Evolutionary conservation across 371 early-diverging fungal genomes (phyloP).

Genomic region (Cladochytrium tenue): DNA sequence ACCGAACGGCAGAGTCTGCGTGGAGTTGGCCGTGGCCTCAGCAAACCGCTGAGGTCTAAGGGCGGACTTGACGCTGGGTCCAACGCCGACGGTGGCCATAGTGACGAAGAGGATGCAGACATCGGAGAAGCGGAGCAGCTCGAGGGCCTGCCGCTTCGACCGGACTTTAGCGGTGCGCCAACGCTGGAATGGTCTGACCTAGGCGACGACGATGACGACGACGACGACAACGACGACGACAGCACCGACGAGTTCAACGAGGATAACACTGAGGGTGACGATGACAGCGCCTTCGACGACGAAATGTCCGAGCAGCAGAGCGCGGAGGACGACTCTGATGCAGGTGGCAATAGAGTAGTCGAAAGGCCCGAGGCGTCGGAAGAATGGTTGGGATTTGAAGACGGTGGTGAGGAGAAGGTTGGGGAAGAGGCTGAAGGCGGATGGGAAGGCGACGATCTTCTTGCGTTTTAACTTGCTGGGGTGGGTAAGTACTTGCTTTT

Average conservation of each 20-base stretch:
- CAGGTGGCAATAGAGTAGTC: no score
- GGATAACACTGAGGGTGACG: not conserved
- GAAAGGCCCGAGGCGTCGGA: no score
- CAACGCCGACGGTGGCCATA: not conserved
- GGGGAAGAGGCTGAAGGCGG: no score
- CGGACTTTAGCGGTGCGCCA: conserved; percentile 15
- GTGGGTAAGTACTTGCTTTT: no score
- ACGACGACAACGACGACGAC: not conserved
- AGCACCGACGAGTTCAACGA: not conserved
- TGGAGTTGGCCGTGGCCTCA: not conserved
- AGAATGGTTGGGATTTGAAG: no score
- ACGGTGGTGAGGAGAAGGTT: no score
- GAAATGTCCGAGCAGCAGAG: not conserved
- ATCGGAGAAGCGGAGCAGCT: conserved; percentile 13
- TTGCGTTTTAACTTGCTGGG: no score
- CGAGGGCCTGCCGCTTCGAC: conserved; percentile 23
- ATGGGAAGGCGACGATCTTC: no score
- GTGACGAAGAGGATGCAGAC: not conserved
- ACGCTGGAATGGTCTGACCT: not conserved
- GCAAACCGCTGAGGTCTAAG: not conserved
- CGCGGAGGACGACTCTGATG: not conserved
- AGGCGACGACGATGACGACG: not conserved
- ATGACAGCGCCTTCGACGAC: not conserved
- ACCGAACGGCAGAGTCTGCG: not conserved
- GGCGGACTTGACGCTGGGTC: not conserved